Base-by-base conservation (phyloP, 2,329 filamentous ascomycete genomes). In the Teratosphaeria nubilosa region DNA sequence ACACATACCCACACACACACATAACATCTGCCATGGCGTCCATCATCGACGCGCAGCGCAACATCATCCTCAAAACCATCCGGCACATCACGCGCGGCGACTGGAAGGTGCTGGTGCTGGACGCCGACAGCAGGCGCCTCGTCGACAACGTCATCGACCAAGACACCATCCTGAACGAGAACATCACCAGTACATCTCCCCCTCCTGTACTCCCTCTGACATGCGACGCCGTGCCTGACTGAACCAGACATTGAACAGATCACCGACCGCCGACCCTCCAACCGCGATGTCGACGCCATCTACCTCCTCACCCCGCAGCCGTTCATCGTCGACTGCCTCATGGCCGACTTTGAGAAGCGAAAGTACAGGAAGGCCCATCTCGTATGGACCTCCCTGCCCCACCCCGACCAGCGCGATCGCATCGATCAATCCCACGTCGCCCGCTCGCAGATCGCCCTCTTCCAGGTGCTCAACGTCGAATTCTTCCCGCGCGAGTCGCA, bases 81-180 rank as follows among this genome's bases (percentile, higher is more conserved):
- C 86, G 86, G 70, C 80, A 84, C 70, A 88, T 91, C 63, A 92
- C 88, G 59, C 84, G 83, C 73, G 86, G 87, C 53, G 37, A 55
- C 16, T 99, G 94, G 94, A 99, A 97, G 83, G 89, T 96, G 65
- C 78, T 99, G 66, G 86, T 99, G 56, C 80, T 96, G 68, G 94
- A 99, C 76, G 86, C 89, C 65, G 81, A 79, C 58, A 91, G 90
- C 72, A 86, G 86, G 72, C 91, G 87, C 74, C 82, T 99, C 67
- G 82, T 99, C 67, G 87, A 95, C 75, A 95, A 92, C 79, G 88
- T 90, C 53, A 84, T 92, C 72, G 92, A 90, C 69, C 88, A 96
- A 78, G 92, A 99, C 83, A 90, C 96, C 69, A 95, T 99, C 65
- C 86, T 99, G 76, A 95, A 95, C 72, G 85, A 91, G 75, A 96